These are phyloP conservation scores for Kuraishia capsulata DNA, from an alignment of 805 yeast genomes.

Conservation along the genomic window DNA sequence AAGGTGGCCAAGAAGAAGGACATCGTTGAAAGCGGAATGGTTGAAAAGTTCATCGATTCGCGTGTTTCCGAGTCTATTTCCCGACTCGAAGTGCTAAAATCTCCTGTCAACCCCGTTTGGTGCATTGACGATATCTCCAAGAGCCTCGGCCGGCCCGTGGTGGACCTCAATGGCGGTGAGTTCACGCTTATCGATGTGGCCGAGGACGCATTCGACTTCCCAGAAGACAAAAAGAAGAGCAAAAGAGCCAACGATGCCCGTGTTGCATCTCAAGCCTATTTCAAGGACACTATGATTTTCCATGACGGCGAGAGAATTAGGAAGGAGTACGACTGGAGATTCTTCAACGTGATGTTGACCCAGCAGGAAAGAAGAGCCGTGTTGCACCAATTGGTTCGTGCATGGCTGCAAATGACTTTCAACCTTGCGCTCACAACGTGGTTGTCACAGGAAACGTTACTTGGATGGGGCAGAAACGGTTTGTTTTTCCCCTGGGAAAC, in stretches of 20 bases:
- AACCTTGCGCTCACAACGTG: conserved; percentile 37
- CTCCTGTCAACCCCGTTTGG: conserved; percentile 19
- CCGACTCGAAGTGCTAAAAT: conserved; percentile 18
- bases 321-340: conserved; percentile 42
- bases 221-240: conserved; percentile 18
- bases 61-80: conserved; percentile 13
- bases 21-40: conserved; percentile 22
- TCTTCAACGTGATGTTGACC: conserved; percentile 34
- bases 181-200: conserved; percentile 11
- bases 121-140: conserved; percentile 17
- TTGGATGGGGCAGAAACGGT: conserved; percentile 56
- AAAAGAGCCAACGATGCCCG: conserved; percentile 21
- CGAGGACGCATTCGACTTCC: conserved; percentile 15
- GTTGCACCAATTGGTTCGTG: conserved; percentile 34
- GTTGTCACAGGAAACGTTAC: conserved; percentile 53
- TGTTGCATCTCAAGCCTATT: conserved; percentile 19
- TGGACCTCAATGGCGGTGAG: conserved; percentile 14
- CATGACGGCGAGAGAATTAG: conserved; percentile 20
- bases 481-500: conserved; percentile 44
- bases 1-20: conserved; percentile 22
- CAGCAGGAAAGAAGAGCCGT: conserved; percentile 18
- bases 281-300: conserved; percentile 19
- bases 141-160: conserved; percentile 19
- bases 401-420: conserved; percentile 36
- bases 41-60: conserved; percentile 22